Evolutionary conservation across 2,329 filamentous ascomycete species (phyloP).

Genomic region (Chrysoporthe cubensis): DNA sequence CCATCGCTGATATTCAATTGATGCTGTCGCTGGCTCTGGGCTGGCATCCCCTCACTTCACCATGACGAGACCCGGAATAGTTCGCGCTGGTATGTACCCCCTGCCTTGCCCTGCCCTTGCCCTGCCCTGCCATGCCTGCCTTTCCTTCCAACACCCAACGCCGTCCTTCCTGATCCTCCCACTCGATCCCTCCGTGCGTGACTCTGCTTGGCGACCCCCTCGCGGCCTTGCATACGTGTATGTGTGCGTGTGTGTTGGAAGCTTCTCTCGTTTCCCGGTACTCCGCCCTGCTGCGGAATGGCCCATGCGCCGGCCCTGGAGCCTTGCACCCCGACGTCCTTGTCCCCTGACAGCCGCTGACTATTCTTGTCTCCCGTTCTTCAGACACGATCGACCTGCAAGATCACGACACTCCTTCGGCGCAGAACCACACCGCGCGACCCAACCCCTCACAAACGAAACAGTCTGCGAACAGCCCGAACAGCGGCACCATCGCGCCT

Average conservation of each 20-base stretch:
- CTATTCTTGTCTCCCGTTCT: conserved; percentile 29
- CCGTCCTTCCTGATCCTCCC: conserved; percentile 7
- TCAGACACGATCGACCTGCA: conserved; percentile 95
- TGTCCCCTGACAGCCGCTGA: conserved; percentile 33
- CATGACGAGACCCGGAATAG: conserved; percentile 64
- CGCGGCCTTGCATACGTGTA: conserved; percentile 11
- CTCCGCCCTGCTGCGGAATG: conserved; percentile 13
- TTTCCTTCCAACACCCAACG: background rate
- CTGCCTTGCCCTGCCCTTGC: conserved; percentile 8
- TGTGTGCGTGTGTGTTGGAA: conserved; percentile 6
- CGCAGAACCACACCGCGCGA: conserved; percentile 73
- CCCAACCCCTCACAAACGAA: conserved; percentile 54
- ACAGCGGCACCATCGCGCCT: conserved; percentile 57
- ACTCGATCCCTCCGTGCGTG: conserved; percentile 11
- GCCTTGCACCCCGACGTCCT: conserved; percentile 13
- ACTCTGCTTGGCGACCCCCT: conserved; percentile 12
- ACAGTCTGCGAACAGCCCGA: conserved; percentile 47
- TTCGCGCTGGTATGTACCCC: conserved; percentile 60
- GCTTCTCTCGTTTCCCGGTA: conserved; percentile 10
- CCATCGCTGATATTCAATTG: conserved; percentile 6
- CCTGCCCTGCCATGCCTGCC: background rate
- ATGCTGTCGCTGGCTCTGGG: conserved; percentile 24
- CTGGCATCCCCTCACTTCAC: conserved; percentile 37
- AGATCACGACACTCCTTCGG: conserved; percentile 78
- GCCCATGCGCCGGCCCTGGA: conserved; percentile 24